phyloP scores from a whole-genome alignment of 2,329 filamentous ascomycete genomes.

The Nigrospora osmanthi region DNA sequence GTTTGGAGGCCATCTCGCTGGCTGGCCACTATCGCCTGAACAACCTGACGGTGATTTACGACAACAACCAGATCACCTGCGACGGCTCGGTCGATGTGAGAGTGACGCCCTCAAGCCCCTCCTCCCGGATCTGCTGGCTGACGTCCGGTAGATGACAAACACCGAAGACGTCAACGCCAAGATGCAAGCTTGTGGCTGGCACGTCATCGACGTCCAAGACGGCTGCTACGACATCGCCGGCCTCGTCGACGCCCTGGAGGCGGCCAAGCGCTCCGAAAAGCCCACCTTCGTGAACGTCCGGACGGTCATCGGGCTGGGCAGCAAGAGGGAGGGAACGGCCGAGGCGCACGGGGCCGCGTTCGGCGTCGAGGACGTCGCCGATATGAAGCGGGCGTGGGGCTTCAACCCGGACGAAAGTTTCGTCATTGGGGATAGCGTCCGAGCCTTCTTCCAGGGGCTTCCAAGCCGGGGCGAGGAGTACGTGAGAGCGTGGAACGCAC shows the following conservation, averaged over 20 bases:
- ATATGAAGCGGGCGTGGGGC: slow-evolving; percentile 43
- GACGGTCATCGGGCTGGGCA: slow-evolving; percentile 48
- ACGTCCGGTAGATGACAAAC: slow-evolving; percentile 24
- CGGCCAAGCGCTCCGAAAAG: slow-evolving; percentile 31
- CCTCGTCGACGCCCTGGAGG: slow-evolving; percentile 35
- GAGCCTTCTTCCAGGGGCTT: slow-evolving; percentile 43
- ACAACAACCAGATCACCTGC: slow-evolving; percentile 51
- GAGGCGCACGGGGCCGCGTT: slow-evolving; percentile 51
- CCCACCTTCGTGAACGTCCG: slow-evolving; percentile 50
- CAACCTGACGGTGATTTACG: slow-evolving; percentile 46
- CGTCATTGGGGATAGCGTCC: slow-evolving; percentile 34
- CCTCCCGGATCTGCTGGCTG: not conserved
- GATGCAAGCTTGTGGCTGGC: slow-evolving; percentile 44
- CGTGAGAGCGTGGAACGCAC: slow-evolving; percentile 38
- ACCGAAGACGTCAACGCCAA: slow-evolving; percentile 47
- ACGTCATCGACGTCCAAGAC: slow-evolving; percentile 42
- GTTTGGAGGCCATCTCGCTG: slow-evolving; percentile 43
- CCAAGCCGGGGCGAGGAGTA: slow-evolving; percentile 34
- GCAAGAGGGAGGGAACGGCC: slow-evolving; percentile 35
- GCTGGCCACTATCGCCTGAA: slow-evolving; percentile 42
- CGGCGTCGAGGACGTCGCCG: slow-evolving; percentile 40
- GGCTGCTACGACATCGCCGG: slow-evolving; percentile 38
- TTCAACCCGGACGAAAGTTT: slow-evolving; percentile 41
- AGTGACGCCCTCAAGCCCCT: not conserved
- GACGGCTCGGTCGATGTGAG: slow-evolving; percentile 42